Evolutionary conservation across 768 basidiomycete genomes (phyloP), one percentile per base, ranked within the genome.

Genomic region (Baorangia bicolor): DNA sequence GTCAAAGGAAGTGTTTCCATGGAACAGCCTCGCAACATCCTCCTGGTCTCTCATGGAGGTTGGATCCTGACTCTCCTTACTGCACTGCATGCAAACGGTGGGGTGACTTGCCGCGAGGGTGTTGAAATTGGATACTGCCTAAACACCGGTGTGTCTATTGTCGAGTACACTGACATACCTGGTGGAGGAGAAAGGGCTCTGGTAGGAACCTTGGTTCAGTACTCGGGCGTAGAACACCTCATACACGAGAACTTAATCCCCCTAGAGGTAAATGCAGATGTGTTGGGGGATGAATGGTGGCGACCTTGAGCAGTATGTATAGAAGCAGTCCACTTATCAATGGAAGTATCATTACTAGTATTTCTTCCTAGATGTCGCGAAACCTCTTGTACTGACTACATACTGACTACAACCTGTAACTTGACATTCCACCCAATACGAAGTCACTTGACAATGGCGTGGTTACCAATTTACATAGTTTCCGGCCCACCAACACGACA

Each of bases 201-300:
- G 34, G 31, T 58, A 51, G 80, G 77, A 18, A 63, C 61, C 23
- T 55, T 90, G 40, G 67, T 78, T 34, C 72, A 76, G 60, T 87
- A 77, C 58, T 84, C 78, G 35, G 80, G 84, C 62, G 73, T 76
- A 25, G 68, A 74, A 33, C 86, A 89, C 70, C 68, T 89, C 53
- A 27, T 30, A 5, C 37, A n/a, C 5, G 51, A 62, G 27, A 65
- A 59, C 20, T 47, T 64, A 33, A 64, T 64, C 1, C 57, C 68
- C 16, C 66, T 81, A 40, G 70, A 77, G 54, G 73, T 65, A 31
- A 87, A 85, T 62, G 82, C 72, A 8, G 86, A 88, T 60, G 76
- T 75, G 53, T 49, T 56, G 51, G 60, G 54, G 25, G 50, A 51
- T 49, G 51, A n/a, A 50, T 54, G 42, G 51, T 49, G 48, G 41